Evolutionary conservation across 495 filamentous ascomycete species (phyloP).

Genomic region (Lineolata rhizophorae): DNA sequence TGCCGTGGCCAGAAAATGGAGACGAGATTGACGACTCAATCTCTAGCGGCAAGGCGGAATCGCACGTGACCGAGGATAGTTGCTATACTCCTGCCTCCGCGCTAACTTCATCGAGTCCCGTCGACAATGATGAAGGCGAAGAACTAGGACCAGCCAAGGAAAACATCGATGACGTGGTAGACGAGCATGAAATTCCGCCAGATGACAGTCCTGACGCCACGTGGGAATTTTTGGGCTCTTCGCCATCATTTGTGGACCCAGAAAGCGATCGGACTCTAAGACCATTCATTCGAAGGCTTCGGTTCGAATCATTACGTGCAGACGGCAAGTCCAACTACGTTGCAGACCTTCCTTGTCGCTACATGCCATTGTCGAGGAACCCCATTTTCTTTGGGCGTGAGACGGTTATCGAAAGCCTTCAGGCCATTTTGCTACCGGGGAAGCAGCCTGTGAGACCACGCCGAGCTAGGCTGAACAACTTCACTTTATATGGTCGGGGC

Average conservation of each 20-base stretch:
- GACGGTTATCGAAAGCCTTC: background rate
- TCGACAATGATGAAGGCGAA: background rate
- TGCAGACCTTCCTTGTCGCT: constrained; percentile 1
- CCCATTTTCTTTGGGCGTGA: constrained; percentile 1
- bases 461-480: constrained; percentile 2
- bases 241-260: too few relatives aligned
- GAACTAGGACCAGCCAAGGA: background rate
- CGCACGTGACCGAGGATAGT: too few relatives aligned
- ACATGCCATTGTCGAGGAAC: constrained; percentile 2
- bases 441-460: background rate
- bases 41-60: background rate
- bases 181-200: too few relatives aligned
- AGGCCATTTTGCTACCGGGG: background rate
- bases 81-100: too few relatives aligned
- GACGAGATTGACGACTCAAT: constrained; percentile 3
- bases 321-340: too few relatives aligned
- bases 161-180: background rate
- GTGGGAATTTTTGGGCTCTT: too few relatives aligned
- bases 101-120: background rate
- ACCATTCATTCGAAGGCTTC: too few relatives aligned
- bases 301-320: too few relatives aligned
- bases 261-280: too few relatives aligned
- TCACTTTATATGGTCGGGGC: constrained; percentile 7
- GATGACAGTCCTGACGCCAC: too few relatives aligned
- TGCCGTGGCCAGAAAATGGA: constrained; percentile 4